Percentiles rank a stretch among this genome's conserved stretches.
Evolutionary conservation across 345 rosid genomes (phyloP).

Genomic region (Hibiscus syriacus): DNA sequence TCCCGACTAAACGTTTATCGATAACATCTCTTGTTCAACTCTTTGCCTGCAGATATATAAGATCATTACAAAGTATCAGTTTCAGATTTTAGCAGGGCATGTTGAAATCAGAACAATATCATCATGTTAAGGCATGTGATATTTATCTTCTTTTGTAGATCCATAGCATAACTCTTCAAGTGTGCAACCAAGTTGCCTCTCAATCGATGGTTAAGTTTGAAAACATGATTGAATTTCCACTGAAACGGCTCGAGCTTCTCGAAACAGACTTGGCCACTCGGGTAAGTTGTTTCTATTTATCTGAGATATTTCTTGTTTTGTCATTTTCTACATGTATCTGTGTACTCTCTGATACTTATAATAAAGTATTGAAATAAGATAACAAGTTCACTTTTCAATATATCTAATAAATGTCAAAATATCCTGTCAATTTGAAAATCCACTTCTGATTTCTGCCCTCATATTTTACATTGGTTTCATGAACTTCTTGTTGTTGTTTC

Average conservation of each 20-base stretch:
- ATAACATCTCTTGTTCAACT: constrained; percentile 48
- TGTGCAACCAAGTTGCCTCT: constrained; percentile 62
- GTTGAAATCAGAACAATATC: neutral
- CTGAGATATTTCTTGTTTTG: too few relatives aligned
- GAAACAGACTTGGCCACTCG: constrained; percentile 20
- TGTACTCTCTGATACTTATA: too few relatives aligned
- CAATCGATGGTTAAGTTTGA: constrained; percentile 59
- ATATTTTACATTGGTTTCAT: neutral
- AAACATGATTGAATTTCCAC: constrained; percentile 53
- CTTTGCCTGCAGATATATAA: constrained; percentile 27
- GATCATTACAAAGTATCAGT: neutral
- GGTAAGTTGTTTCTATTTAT: constrained; percentile 17
- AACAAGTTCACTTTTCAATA: too few relatives aligned
- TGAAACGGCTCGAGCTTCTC: constrained; percentile 34
- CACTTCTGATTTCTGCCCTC: neutral
- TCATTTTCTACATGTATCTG: too few relatives aligned
- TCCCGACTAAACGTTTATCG: constrained; percentile 84
- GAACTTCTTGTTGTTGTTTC: neutral
- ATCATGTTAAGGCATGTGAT: constrained; percentile 20
- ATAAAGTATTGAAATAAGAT: too few relatives aligned
- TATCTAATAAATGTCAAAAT: too few relatives aligned
- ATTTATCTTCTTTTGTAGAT: constrained; percentile 64
- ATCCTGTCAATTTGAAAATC: too few relatives aligned
- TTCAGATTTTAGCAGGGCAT: neutral
- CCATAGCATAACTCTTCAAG: constrained; percentile 83